Evolutionary conservation across 1,139 yeast genomes (phyloP).

Genomic region (Pichia sp.): DNA sequence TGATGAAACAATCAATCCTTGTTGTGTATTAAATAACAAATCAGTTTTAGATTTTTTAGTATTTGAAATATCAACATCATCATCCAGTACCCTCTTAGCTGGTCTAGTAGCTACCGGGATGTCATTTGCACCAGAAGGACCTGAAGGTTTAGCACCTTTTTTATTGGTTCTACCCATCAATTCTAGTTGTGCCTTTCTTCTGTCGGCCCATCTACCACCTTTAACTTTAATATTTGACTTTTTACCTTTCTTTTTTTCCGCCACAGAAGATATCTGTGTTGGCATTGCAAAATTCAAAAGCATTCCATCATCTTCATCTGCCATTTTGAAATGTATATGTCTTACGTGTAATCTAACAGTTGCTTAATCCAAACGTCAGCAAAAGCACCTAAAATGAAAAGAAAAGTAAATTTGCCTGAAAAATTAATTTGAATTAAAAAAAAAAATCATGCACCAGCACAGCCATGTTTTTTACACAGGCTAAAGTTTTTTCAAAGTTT

Average conservation of each 20-base stretch:
- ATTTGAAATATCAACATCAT: not conserved
- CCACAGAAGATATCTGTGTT: conserved; percentile 15
- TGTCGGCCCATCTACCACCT: conserved; percentile 79
- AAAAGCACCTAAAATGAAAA: not conserved
- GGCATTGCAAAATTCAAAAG: conserved; percentile 54
- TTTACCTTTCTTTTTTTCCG: conserved; percentile 13
- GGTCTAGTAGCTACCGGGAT: conserved; percentile 11
- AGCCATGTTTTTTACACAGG: conserved; percentile 3
- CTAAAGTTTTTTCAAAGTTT: not conserved
- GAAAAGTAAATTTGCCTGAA: not conserved
- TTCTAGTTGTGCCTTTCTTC: conserved; percentile 52
- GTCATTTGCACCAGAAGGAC: conserved; percentile 12
- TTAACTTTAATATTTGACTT: conserved; percentile 37
- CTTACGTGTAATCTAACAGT: not conserved
- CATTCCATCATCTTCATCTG: conserved; percentile 55
- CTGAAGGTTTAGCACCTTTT: conserved; percentile 4
- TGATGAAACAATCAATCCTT: conserved; percentile 67
- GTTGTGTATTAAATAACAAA: conserved; percentile 23
- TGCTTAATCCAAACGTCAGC: no score
- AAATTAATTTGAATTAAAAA: not conserved
- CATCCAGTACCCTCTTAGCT: not conserved
- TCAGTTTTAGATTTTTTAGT: conserved; percentile 7
- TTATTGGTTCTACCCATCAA: conserved; percentile 40
- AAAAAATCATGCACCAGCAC: not conserved
- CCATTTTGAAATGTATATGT: conserved; percentile 5